phyloP scores from a whole-genome alignment of 192 early-diverging fungal species.

The Podila epicladia region DNA sequence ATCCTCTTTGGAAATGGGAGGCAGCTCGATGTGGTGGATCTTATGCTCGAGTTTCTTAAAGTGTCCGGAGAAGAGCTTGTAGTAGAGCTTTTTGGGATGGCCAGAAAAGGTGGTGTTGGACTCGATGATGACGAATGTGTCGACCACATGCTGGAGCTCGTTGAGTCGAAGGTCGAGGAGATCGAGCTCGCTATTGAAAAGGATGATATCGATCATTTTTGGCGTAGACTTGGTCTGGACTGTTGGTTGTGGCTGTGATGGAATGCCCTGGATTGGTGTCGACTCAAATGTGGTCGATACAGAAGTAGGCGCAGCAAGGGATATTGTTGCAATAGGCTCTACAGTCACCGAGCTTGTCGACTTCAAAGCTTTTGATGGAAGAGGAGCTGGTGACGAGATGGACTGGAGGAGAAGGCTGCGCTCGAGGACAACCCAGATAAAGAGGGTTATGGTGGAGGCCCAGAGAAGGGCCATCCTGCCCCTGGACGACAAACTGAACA shows the following conservation, averaged over 20 bases:
- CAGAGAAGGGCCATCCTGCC: background rate
- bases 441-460: background rate
- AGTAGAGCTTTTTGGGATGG: background rate
- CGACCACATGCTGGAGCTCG: slow-evolving; percentile 3
- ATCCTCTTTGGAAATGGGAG: background rate
- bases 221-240: no score
- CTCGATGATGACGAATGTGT: slow-evolving; percentile 18
- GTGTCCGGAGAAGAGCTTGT: background rate
- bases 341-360: no score
- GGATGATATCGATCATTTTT: slow-evolving; percentile 9
- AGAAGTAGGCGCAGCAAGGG: no score
- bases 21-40: slow-evolving; percentile 12
- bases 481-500: background rate
- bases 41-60: slow-evolving; percentile 6
- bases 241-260: no score
- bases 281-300: no score
- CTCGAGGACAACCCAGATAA: background rate
- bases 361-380: no score
- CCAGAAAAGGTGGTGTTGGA: slow-evolving; percentile 8
- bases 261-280: no score
- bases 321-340: no score
- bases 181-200: slow-evolving; percentile 11
- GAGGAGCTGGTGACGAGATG: background rate
- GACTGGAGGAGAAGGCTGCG: background rate
- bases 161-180: slow-evolving; percentile 9